Base-by-base conservation (phyloP, 495 filamentous ascomycete species). In the Cladorrhinum samala region DNA sequence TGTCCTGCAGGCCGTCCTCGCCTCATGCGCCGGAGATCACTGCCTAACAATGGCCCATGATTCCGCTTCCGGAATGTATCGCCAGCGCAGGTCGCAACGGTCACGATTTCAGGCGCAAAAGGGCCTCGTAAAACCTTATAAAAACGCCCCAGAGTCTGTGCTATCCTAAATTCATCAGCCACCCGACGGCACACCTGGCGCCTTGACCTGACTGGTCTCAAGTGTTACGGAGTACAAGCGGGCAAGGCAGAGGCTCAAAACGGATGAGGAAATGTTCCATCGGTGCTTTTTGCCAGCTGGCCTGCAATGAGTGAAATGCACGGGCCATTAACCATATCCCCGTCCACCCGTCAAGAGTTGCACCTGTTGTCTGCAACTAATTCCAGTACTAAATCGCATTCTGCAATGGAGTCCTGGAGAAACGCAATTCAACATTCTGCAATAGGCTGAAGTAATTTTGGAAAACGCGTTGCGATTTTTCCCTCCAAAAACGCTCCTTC, bases 181-280 rank as follows among this genome's bases (percentile, higher is more conserved):
- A 47, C 53, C 13, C 6, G 23, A 21, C 42, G 18, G 21, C 13
- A 19, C 21, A n/a, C 21, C 13, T 13, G 7, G 5, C 17, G 30
- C 21, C 14, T 27, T 6, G 45, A 7, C 30, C 19, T 49, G 52
- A 48, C 37, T 3, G 40, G 39, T 13, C 48, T 40, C 47, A 36
- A 42, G 63, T 66, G 63, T 61, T 66, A 66, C 63, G 52, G 46
- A 47, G 56, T 55, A 61, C 63, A 57, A 55, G 46, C 43, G 52
- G 11, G 6, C 6, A 33, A 33, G 5, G 6, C 5, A 46, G 16
- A n/a, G 39, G 18, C 39, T 25, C 44, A 18, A 18, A 44, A 20
- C 11, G 11, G 18, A 9, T 2, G 16, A 19, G 17, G 17, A 19
- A 17, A 9, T 21, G 9, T 44, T 44, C 17, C 19, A n/a, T n/a